Evolutionary conservation across 2,329 filamentous ascomycete genomes (phyloP).

Genomic region (Aspergillus fumigatiaffinis): DNA sequence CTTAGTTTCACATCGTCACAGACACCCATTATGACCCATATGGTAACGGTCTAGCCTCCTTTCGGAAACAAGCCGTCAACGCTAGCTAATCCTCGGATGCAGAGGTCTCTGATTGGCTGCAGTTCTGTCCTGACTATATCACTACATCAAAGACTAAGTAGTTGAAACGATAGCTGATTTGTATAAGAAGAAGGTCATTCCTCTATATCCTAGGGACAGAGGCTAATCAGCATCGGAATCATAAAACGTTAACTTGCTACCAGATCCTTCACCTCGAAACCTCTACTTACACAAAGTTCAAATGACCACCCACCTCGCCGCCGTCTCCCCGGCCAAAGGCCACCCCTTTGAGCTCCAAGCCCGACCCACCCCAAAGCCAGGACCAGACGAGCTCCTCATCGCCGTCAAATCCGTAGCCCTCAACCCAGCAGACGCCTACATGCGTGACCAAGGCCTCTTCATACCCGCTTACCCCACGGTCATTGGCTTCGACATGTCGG

Average conservation of each 20-base stretch:
- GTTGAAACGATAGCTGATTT: background rate
- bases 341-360: constrained; percentile 35
- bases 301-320: constrained; percentile 42
- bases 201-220: background rate
- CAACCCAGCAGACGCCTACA: constrained; percentile 45
- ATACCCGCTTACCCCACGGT: constrained; percentile 41
- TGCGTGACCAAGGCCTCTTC: constrained; percentile 43
- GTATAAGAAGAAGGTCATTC: constrained; percentile 7
- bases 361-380: constrained; percentile 44
- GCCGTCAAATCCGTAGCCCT: constrained; percentile 47
- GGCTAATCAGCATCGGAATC: background rate
- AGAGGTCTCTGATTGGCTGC: constrained; percentile 20
- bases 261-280: too few species aligned
- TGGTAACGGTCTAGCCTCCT: too few species aligned
- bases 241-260: too few species aligned
- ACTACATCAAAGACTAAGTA: background rate
- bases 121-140: background rate
- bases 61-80: too few species aligned
- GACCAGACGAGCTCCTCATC: constrained; percentile 46
- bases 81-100: constrained; percentile 16
- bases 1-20: too few species aligned
- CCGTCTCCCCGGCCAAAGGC: constrained; percentile 33
- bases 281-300: background rate
- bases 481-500: constrained; percentile 39
- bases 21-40: too few species aligned